Evolutionary conservation across 805 yeast genomes (phyloP), one percentile per base, ranked within the genome.

Genomic region (Candida verbasci): DNA sequence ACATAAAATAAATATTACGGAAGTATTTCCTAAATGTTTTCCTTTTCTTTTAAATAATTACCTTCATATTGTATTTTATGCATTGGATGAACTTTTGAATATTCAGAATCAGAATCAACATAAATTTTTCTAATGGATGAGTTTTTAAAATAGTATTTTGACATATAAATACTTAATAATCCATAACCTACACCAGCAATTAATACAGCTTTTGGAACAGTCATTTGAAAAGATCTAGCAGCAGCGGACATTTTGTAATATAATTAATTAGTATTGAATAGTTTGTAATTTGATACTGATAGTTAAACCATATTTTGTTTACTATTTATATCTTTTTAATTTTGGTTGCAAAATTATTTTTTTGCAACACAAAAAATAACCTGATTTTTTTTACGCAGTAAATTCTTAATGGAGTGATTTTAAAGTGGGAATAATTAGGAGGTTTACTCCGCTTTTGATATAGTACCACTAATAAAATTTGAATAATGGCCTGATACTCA

Each of bases 141-240:
- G 32, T 52, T 45, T 17, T 45, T 36, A 48, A 55, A 62, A 49
- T 61, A 65, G 39, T 49, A 42, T 12, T 44, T 55, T 17, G 49
- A 40, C 70, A 64, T 65, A 44, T 48, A 61, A 31, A 47, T 41
- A 3, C 49, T 65, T 11, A 61, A 65, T n/a, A 53, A 32, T 6
- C 61, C 63, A 43, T 64, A 64, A 24, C 47, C 48, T 21, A 45
- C 37, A 29, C 65, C 68, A 23, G 69, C 68, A 17, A 50, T 41
- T 9, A 54, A 25, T 22, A 65, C 50, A 9, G 66, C 65, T 47
- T 44, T 51, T 5, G 34, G 34, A 14, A 24, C 34, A 24, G 34
- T 31, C 34, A 31, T 31, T 31, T 31, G 34, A 15, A 31, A 31
- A 6, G 24, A 16, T 31, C 28, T 31, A 4, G 34, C 15, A 22